A percentile compares a stretch with the other conserved stretches of the same genome.
Evolutionary conservation across 2,329 filamentous ascomycete genomes (phyloP).

Genomic region (Fusarium sp.): DNA sequence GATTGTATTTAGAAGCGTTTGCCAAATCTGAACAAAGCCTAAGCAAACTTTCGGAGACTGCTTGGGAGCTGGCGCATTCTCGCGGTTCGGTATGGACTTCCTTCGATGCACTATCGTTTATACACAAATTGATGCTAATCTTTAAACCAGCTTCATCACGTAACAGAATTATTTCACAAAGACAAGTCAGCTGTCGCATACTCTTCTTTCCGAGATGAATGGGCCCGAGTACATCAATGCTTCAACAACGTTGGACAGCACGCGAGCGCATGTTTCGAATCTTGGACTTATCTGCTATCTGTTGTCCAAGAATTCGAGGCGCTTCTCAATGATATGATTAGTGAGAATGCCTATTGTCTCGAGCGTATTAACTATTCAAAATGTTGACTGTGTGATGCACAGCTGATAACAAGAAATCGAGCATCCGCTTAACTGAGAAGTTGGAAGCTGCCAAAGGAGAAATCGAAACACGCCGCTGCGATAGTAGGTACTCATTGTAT

Average conservation of each 20-base stretch:
- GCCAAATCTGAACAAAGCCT: not conserved
- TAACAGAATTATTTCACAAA: not conserved
- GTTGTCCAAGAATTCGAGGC: not conserved
- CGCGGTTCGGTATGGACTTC: not conserved
- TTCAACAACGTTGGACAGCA: not conserved
- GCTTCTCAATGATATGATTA: not conserved
- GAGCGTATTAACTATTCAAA: fast-evolving
- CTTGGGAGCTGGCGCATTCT: not conserved
- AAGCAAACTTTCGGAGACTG: not conserved
- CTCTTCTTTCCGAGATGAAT: not conserved
- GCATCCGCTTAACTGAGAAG: not conserved
- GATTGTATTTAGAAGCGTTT: not conserved
- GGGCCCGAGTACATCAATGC: not conserved
- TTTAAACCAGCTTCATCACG: not conserved
- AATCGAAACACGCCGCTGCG: not conserved
- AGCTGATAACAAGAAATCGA: not conserved
- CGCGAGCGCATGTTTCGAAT: not conserved
- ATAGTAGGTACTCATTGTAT: not conserved
- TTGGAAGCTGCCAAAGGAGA: not conserved
- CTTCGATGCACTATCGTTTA: not conserved
- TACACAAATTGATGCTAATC: fast-evolving
- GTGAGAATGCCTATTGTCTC: not conserved
- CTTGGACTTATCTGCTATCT: not conserved
- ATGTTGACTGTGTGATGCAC: not conserved
- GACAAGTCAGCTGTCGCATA: fast-evolving